Conservation (phyloP, 2,329 filamentous ascomycete species). For the Botrytis hyacinthi region DNA sequence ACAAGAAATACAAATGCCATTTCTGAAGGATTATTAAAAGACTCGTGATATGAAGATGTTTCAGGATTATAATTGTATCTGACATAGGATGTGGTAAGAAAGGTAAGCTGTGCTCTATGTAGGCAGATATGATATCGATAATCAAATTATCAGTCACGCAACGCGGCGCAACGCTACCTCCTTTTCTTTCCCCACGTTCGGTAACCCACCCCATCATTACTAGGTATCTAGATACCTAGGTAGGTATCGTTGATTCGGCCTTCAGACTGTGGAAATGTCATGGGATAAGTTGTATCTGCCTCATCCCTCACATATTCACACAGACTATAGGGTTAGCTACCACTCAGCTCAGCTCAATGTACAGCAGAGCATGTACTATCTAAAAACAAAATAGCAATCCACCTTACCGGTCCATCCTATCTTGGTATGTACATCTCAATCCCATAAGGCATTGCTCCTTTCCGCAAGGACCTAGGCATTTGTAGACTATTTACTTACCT, state of each 20-base stretch:
- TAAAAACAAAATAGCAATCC: too few species aligned
- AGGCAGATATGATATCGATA: too few species aligned
- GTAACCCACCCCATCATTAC: neutral
- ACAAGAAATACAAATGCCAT: neutral
- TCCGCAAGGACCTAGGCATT: too few species aligned
- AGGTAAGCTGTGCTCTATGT: neutral
- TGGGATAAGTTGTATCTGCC: neutral
- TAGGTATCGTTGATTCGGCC: neutral
- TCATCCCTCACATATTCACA: neutral
- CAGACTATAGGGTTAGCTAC: neutral
- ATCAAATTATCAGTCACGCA: neutral
- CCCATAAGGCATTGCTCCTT: too few species aligned
- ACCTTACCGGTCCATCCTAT: too few species aligned
- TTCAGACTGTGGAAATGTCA: too few species aligned
- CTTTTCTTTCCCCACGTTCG: constrained; percentile 6
- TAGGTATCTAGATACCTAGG: neutral
- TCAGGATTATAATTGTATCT: neutral
- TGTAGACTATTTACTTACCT: neutral
- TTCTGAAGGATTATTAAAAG: neutral
- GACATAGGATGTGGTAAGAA: neutral
- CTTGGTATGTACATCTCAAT: too few species aligned
- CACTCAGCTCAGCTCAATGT: neutral
- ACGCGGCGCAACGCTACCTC: neutral
- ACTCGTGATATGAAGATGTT: neutral
- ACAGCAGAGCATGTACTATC: too few species aligned